Percentiles rank a stretch among this genome's conserved stretches.
phyloP scores from a whole-genome alignment of 2,329 filamentous ascomycete species.

The Alternaria angustiovoidea region DNA sequence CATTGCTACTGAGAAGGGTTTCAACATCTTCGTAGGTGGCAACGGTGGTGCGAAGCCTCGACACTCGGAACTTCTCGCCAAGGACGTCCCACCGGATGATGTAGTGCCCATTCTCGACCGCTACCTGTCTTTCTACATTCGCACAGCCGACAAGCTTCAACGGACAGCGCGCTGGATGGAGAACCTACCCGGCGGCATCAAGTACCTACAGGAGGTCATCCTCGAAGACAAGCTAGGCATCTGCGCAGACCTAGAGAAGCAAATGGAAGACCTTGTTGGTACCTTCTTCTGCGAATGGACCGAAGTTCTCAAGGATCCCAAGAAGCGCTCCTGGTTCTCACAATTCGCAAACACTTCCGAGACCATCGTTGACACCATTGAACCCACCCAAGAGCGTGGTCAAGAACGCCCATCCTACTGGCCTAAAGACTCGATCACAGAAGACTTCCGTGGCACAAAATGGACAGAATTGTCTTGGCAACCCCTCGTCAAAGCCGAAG shows the following conservation, averaged over 20 bases:
- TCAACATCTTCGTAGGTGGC: constrained; percentile 89
- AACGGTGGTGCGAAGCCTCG: constrained; percentile 87
- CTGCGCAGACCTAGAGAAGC: constrained; percentile 80
- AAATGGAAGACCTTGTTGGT: constrained; percentile 86
- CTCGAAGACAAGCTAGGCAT: constrained; percentile 88
- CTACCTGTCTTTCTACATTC: constrained; percentile 93
- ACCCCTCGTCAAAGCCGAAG: constrained; percentile 73
- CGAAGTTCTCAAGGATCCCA: constrained; percentile 75
- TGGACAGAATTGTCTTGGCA: constrained; percentile 79
- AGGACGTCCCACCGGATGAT: constrained; percentile 83
- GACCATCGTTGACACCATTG: constrained; percentile 69
- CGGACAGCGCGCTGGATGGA: constrained; percentile 90
- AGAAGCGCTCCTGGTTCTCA: constrained; percentile 72
- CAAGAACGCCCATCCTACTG: constrained; percentile 80
- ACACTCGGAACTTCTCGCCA: constrained; percentile 83
- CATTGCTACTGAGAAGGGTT: constrained; percentile 91
- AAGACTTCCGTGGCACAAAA: constrained; percentile 75
- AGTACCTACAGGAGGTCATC: constrained; percentile 82
- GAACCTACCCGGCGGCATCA: constrained; percentile 80
- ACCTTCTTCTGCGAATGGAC: constrained; percentile 94
- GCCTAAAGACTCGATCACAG: constrained; percentile 71
- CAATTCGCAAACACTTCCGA: constrained; percentile 87
- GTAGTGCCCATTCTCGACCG: constrained; percentile 85
- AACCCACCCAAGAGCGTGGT: constrained; percentile 74
- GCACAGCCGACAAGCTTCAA: constrained; percentile 88